phyloP scores from a whole-genome alignment of 352 stramenopile genomes.

The Pythium volutum region DNA sequence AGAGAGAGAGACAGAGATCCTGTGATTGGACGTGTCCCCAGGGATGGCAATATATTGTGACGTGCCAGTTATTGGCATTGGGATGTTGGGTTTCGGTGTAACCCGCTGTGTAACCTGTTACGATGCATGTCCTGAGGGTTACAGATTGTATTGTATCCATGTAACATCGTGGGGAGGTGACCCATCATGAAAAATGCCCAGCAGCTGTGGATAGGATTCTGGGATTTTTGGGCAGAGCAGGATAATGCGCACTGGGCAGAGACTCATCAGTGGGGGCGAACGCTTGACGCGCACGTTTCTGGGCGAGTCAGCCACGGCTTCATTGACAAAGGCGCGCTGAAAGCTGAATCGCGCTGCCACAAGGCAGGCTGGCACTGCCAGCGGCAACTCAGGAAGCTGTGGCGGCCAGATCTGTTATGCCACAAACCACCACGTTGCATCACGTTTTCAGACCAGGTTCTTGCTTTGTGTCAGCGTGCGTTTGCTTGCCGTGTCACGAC shows the following conservation, averaged over 20 bases:
- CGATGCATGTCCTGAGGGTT: neutral
- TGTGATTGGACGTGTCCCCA: neutral
- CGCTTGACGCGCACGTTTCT: too few relatives aligned
- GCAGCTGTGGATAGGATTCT: neutral
- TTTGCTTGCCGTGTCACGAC: too few relatives aligned
- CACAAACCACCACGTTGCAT: neutral
- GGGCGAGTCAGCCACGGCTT: too few relatives aligned
- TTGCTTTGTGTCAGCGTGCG: too few relatives aligned
- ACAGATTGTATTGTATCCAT: neutral
- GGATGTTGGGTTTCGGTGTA: neutral
- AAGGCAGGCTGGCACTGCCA: too few relatives aligned
- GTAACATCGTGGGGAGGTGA: neutral
- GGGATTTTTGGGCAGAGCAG: neutral
- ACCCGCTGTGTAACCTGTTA: neutral
- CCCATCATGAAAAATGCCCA: neutral
- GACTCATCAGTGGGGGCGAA: too few relatives aligned
- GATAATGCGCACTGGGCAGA: neutral
- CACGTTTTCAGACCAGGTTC: neutral
- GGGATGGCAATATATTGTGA: neutral
- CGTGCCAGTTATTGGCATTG: neutral
- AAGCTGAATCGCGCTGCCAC: too few relatives aligned
- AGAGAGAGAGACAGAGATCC: neutral
- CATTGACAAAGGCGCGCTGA: too few relatives aligned
- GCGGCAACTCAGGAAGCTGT: too few relatives aligned
- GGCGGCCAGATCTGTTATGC: neutral